Evolutionary conservation across 2,329 filamentous ascomycete species (phyloP).

Genomic region (Colletotrichum lini): DNA sequence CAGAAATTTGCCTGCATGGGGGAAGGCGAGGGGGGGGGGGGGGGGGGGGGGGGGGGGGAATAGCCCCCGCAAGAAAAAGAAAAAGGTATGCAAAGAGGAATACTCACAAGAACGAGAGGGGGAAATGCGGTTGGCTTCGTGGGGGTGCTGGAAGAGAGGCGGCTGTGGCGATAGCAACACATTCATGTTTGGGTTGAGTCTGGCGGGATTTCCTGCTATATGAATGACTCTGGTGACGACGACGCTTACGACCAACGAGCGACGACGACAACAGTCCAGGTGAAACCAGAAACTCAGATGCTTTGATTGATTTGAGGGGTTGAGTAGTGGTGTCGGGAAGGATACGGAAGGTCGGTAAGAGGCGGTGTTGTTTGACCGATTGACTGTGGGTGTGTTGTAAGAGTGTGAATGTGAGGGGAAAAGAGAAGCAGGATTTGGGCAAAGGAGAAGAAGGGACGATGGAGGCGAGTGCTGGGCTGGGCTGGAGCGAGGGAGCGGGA

Average conservation of each 20-base stretch:
- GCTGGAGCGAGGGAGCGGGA: slow-evolving; percentile 30
- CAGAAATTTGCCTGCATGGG: not conserved
- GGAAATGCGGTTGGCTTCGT: slow-evolving; percentile 69
- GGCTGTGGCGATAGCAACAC: slow-evolving; percentile 73
- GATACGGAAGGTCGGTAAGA: not conserved
- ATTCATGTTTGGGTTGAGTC: slow-evolving; percentile 65
- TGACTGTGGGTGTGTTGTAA: slow-evolving; percentile 27
- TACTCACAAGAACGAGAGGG: slow-evolving; percentile 70
- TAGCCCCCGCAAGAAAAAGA: slow-evolving; percentile 25
- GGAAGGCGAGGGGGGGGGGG: slow-evolving; percentile 40
- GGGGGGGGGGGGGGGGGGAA: slow-evolving; percentile 44
- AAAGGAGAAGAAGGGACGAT: slow-evolving; percentile 29
- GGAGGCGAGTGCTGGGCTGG: slow-evolving; percentile 2
- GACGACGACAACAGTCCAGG: slow-evolving; percentile 34
- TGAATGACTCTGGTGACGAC: slow-evolving; percentile 39
- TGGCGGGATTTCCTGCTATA: slow-evolving; percentile 15
- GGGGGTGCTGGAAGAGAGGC: slow-evolving; percentile 70
- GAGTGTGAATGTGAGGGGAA: slow-evolving; percentile 42
- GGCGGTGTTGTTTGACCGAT: not conserved
- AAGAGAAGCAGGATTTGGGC: slow-evolving; percentile 30
- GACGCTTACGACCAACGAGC: slow-evolving; percentile 35
- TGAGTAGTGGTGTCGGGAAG: slow-evolving; percentile 21
- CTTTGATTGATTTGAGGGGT: slow-evolving; percentile 10
- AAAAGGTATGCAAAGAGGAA: not conserved
- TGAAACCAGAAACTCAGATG: slow-evolving; percentile 30